Conservation (phyloP, 805 yeast genomes). For the Monosporozyma solicola region DNA sequence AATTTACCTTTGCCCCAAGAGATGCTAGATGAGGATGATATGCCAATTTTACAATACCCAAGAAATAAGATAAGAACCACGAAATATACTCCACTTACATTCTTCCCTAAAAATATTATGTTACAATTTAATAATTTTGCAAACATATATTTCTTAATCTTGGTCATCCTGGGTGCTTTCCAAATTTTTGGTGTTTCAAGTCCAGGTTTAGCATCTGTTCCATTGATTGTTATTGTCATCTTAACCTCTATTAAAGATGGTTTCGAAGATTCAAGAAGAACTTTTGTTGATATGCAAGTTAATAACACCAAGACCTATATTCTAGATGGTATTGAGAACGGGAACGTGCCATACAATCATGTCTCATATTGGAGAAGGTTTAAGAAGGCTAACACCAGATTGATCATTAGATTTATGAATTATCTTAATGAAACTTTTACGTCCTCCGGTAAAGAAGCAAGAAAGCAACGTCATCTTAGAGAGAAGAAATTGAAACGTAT, state of each 20-base stretch:
- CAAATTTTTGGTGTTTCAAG: constrained; percentile 72
- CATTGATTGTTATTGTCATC: constrained; percentile 65
- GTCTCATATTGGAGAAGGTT: constrained; percentile 62
- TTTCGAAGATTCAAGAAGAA: constrained; percentile 71
- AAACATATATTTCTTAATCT: constrained; percentile 71
- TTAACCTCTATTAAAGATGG: constrained; percentile 76
- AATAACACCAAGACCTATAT: constrained; percentile 69
- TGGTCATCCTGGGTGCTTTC: constrained; percentile 72
- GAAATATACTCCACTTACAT: constrained; percentile 84
- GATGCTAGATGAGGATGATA: constrained; percentile 49
- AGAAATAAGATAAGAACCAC: constrained; percentile 93
- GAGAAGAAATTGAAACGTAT: constrained; percentile 5
- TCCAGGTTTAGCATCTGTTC: constrained; percentile 69
- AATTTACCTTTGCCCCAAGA: constrained; percentile 54
- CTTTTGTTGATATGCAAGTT: constrained; percentile 61
- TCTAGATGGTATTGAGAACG: constrained; percentile 45
- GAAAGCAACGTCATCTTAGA: constrained; percentile 12
- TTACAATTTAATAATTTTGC: constrained; percentile 86
- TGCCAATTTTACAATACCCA: constrained; percentile 52
- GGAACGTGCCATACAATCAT: constrained; percentile 54
- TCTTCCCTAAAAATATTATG: constrained; percentile 74
- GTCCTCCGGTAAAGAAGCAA: constrained; percentile 28
- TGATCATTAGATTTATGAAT: constrained; percentile 20
- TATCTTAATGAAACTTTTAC: constrained; percentile 25
- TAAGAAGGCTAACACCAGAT: constrained; percentile 43